Percentiles rank a stretch among this genome's conserved stretches.
Evolutionary conservation across 345 rosid species (phyloP).

Genomic region (Dipteronia dyeriana): DNA sequence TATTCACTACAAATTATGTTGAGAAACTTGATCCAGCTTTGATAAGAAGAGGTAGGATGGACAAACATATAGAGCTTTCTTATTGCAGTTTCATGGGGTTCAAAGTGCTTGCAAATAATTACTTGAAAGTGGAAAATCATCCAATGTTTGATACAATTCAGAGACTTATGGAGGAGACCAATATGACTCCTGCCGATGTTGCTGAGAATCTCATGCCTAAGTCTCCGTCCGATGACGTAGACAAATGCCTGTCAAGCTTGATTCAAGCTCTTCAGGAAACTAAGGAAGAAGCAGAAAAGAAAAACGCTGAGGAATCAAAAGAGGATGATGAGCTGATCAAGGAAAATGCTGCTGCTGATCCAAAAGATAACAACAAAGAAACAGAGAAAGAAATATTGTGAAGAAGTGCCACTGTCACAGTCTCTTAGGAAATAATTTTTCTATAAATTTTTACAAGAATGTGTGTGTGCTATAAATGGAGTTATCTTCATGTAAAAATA

Average conservation of each 20-base stretch:
- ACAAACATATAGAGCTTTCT: conserved; percentile 51
- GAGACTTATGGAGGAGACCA: conserved; percentile 31
- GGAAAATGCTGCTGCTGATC: conserved; percentile 18
- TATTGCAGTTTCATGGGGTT: conserved; percentile 51
- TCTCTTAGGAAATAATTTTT: conserved; percentile 7
- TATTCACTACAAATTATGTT: conserved; percentile 61
- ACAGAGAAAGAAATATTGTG: neutral
- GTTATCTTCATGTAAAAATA: neutral
- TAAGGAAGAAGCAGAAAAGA: conserved; percentile 24
- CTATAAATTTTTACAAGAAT: neutral
- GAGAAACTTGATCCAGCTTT: conserved; percentile 74
- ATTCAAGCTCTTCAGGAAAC: conserved; percentile 46
- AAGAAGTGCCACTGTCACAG: neutral
- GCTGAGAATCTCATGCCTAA: conserved; percentile 58
- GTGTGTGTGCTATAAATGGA: neutral
- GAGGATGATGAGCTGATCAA: neutral
- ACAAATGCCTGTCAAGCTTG: conserved; percentile 37
- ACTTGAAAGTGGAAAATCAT: conserved; percentile 40
- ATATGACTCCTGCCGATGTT: conserved; percentile 54
- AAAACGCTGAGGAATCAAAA: conserved; percentile 22
- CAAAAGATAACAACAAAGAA: neutral
- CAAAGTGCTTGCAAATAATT: conserved; percentile 50
- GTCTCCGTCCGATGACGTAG: conserved; percentile 34
- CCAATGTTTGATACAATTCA: conserved; percentile 31
- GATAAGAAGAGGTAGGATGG: conserved; percentile 72